Percentiles rank a stretch among this genome's conserved stretches.
Evolutionary conservation across 768 basidiomycete genomes (phyloP).

Genomic region (Artomyces pyxidatus): DNA sequence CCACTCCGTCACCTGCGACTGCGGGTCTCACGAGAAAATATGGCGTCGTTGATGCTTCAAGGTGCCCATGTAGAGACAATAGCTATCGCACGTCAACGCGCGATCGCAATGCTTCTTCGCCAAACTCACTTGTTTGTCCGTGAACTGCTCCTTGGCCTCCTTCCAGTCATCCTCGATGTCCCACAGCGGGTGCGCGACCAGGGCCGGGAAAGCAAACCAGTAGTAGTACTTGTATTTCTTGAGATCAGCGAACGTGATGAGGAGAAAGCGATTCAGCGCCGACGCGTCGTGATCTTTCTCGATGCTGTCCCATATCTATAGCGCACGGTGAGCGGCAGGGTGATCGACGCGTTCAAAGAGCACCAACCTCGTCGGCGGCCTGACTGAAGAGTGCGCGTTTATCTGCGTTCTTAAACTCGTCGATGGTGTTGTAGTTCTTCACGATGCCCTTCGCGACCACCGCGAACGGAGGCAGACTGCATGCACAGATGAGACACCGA

Average conservation of each 20-base stretch:
- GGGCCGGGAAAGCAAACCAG: conserved; percentile 96
- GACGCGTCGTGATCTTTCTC: conserved; percentile 42
- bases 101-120: not conserved
- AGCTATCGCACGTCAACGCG: conserved; percentile 31
- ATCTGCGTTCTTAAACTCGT: conserved; percentile 86
- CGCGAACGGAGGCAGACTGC: conserved; percentile 40
- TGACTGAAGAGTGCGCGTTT: conserved; percentile 83
- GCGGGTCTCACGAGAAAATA: conserved; percentile 55
- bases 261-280: conserved; percentile 67
- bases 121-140: conserved; percentile 30
- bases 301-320: conserved; percentile 65
- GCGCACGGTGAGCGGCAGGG: not conserved
- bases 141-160: conserved; percentile 37
- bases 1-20: conserved; percentile 22
- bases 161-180: conserved; percentile 66
- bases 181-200: conserved; percentile 87
- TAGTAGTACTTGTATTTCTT: conserved; percentile 98
- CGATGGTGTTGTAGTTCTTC: conserved; percentile 96
- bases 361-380: conserved; percentile 58
- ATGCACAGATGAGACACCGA: not conserved
- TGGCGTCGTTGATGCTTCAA: conserved; percentile 34
- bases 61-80: conserved; percentile 40
- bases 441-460: conserved; percentile 54
- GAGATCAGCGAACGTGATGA: conserved; percentile 93
- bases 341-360: too few species aligned